Evolutionary conservation across 371 early-diverging fungal genomes (phyloP), one percentile per base, ranked within the genome.

Genomic region (Nematocida sp.): DNA sequence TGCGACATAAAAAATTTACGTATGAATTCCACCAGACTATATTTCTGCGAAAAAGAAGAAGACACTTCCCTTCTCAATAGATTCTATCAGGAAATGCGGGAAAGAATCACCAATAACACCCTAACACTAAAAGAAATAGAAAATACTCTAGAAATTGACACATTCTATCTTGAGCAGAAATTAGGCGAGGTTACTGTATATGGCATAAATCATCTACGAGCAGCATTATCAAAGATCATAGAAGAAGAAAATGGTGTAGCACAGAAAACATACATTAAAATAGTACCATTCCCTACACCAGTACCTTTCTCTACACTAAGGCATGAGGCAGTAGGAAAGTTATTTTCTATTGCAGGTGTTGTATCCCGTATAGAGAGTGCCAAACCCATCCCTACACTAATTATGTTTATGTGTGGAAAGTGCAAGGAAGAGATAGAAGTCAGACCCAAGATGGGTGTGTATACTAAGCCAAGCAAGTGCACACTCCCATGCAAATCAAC

Each of bases 1-100:
- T 99, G 98, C 83, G 98, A 95, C 99, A 89, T 89, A 45, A 57
- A 60, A 78, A 78, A 78, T 54, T 54, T 60, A 57, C 15, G 20
- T 3, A 67, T 67, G 66, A 60, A 67, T 20, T 60, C 74, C 58
- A 44, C 25, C 18, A 18, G 47, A 52, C 45, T 78, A 42, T 78
- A 78, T 57, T 69, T 70, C 55, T 4, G 6, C 20, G 70, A 60
- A 54, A 46, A 70, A 13, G 72, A 56, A 71, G 72, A 40, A 23
- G 61, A 70, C 4, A 3, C n/a, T 0, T 74, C 44, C 4, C 4
- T 78, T 1, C 39, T 78, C 1, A 33, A 70, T 25, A 27, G 15
- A 56, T 70, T 78, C 54, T 78, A 78, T 50, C n/a, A 13, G 27
- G 20, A 6, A 2, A 54, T 58, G 20, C 23, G 3, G 45, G 40